These are phyloP conservation scores for Dactylellina haptotyla DNA, from an alignment of 2,329 filamentous ascomycete species.

Conservation along the genomic window DNA sequence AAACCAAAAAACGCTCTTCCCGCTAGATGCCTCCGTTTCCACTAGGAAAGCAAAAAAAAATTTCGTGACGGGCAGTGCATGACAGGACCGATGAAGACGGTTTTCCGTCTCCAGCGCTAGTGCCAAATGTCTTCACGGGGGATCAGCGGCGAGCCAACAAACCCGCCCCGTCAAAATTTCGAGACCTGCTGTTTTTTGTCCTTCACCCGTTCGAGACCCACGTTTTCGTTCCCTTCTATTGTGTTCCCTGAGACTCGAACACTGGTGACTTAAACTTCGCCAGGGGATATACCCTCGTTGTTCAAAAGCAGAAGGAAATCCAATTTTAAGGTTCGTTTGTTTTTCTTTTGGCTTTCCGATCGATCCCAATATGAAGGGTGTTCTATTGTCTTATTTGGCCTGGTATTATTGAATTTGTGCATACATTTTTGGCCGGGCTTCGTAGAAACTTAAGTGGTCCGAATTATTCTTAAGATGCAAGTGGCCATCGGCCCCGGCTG, in stretches of 20 bases:
- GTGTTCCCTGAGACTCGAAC: neutral
- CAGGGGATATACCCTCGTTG: neutral
- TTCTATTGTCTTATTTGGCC: neutral
- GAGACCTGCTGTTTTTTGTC: too few species aligned
- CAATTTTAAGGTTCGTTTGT: conserved; percentile 17
- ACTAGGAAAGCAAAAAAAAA: conserved; percentile 18
- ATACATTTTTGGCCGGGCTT: conserved; percentile 22
- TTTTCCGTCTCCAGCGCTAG: conserved; percentile 14
- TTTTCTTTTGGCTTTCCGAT: conserved; percentile 15
- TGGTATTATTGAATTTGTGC: neutral
- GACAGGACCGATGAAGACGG: conserved; percentile 19
- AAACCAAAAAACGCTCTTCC: neutral
- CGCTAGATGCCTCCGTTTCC: neutral
- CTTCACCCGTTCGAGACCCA: conserved; percentile 11
- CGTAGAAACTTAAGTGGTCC: neutral
- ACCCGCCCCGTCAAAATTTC: neutral
- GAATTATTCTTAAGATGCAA: conserved; percentile 12
- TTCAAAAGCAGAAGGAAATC: conserved; percentile 18
- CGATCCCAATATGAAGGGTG: neutral
- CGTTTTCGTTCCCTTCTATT: conserved; percentile 5
- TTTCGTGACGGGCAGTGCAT: conserved; percentile 13
- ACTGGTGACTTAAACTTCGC: conserved; percentile 8
- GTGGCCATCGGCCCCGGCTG: conserved; percentile 20
- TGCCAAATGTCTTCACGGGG: neutral
- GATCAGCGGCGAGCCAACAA: neutral